A percentile compares a stretch with the other conserved stretches of the same genome.
Evolutionary conservation across 345 rosid genomes (phyloP).

Genomic region (Euphorbia tirucalli): DNA sequence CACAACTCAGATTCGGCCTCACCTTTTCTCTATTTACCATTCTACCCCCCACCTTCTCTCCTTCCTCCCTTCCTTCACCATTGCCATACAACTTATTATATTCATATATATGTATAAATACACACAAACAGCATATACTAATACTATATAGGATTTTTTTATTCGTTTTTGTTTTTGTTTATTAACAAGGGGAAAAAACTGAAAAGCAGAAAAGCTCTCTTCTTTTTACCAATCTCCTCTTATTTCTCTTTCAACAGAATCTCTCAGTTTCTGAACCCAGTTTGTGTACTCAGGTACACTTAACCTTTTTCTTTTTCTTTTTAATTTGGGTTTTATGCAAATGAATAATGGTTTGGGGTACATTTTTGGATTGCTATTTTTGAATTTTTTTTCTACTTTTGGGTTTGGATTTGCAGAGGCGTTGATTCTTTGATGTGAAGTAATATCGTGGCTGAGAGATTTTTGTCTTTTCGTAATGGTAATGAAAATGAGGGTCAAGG

Average conservation of each 20-base stretch:
- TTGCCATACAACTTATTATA: neutral
- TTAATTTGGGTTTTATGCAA: neutral
- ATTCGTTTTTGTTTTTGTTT: neutral
- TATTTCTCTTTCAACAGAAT: constrained; percentile 25
- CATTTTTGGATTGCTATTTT: neutral
- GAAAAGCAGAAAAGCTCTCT: neutral
- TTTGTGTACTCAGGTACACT: constrained; percentile 18
- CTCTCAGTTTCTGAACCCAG: constrained; percentile 50
- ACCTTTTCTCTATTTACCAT: constrained; percentile 29
- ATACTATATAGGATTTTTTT: neutral
- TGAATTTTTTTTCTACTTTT: neutral
- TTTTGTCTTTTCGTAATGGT: neutral
- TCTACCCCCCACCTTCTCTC: constrained; percentile 26
- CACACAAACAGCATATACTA: neutral
- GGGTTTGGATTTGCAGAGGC: neutral
- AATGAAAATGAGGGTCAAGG: constrained; percentile 78
- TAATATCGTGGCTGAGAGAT: neutral
- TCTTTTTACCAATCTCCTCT: constrained; percentile 26
- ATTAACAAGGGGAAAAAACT: neutral
- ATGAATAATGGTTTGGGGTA: neutral
- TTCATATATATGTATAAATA: neutral
- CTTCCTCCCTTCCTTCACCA: constrained; percentile 12
- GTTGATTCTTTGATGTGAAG: neutral
- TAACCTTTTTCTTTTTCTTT: neutral
- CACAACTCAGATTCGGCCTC: constrained; percentile 1